Base-by-base conservation (phyloP, 1,284 basidiomycete genomes). In the Ganoderma meredithae region DNA sequence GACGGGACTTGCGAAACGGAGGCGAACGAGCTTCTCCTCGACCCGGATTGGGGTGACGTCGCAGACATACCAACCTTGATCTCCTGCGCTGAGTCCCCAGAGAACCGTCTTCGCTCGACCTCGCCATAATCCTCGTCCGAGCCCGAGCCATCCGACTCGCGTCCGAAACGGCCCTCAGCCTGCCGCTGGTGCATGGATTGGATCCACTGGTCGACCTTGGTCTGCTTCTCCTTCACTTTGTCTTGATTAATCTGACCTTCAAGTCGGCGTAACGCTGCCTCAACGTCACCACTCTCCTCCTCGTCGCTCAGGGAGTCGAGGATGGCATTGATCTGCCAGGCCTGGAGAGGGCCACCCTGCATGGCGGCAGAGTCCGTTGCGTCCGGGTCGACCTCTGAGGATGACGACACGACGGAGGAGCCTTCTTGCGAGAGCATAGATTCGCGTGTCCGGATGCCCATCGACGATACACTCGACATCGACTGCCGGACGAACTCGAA, bases 181-280 rank as follows among this genome's bases (percentile, higher is more conserved):
- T 89, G 81, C 40, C 90, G 84, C 69, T 89, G 84, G 72, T 88
- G 87, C 25, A 94, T 92, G 25, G 85, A 87, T 71, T 88, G 86
- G 66, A 96, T 89, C 91, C 94, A 95, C 10, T 87, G 86, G 76
- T 95, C 91, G 4, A 96, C 94, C 76, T 94, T 94, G 63, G 83
- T 83, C 55, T 87, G 87, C 76, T 92, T 94, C 74, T 90, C 88
- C 71, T 86, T 82, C 75, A 91, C 86, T 73, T 88, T 85, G 71
- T 88, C 83, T 0, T 86, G 86, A 77, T 93, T 94, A 67, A 96
- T 93, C 76, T 95, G 89, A 0, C 95, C 95, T 78, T 96, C 94
- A 60, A 96, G 83, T 12, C 91, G 83, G 49, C 86, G 84, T 69
- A 96, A 77, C 7, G 95, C 95, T 9, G 90, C 91, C 62, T 95